phyloP scores from a whole-genome alignment of 257 asterid species.

The Petunia axillaris region DNA sequence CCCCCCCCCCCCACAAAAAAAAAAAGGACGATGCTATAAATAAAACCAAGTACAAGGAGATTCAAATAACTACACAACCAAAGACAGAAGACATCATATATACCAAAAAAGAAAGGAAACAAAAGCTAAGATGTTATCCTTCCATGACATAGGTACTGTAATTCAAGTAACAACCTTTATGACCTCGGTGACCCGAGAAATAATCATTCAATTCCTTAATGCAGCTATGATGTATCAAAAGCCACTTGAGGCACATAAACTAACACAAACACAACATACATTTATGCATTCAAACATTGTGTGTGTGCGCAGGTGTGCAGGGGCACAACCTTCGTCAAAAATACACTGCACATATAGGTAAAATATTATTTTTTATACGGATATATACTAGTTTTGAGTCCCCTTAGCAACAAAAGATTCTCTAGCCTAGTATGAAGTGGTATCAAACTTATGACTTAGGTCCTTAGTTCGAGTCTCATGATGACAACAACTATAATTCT shows the following conservation, averaged over 20 bases:
- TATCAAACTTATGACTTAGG: too few relatives aligned
- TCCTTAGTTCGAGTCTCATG: too few relatives aligned
- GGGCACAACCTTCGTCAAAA: too few relatives aligned
- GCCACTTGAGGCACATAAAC: not conserved
- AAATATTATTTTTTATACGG: too few relatives aligned
- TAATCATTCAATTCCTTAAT: not conserved
- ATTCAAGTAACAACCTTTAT: not conserved
- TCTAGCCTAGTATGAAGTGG: too few relatives aligned
- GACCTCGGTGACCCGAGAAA: conserved; percentile 2
- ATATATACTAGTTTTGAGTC: too few relatives aligned
- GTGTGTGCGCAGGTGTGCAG: too few relatives aligned
- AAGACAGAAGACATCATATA: not conserved
- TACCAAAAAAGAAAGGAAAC: not conserved
- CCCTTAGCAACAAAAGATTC: too few relatives aligned
- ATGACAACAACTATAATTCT: too few relatives aligned
- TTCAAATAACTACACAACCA: not conserved
- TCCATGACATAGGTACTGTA: not conserved
- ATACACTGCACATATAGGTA: too few relatives aligned
- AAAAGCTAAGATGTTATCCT: not conserved
- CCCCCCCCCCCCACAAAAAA: not conserved
- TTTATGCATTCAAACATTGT: too few relatives aligned
- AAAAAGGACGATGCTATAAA: not conserved
- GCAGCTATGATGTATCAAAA: not conserved
- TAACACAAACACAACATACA: not conserved
- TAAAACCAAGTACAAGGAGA: not conserved